These are phyloP conservation scores for Paspalum notatum DNA, from an alignment of 176 grass and related monocot genomes.

Conservation along the genomic window DNA sequence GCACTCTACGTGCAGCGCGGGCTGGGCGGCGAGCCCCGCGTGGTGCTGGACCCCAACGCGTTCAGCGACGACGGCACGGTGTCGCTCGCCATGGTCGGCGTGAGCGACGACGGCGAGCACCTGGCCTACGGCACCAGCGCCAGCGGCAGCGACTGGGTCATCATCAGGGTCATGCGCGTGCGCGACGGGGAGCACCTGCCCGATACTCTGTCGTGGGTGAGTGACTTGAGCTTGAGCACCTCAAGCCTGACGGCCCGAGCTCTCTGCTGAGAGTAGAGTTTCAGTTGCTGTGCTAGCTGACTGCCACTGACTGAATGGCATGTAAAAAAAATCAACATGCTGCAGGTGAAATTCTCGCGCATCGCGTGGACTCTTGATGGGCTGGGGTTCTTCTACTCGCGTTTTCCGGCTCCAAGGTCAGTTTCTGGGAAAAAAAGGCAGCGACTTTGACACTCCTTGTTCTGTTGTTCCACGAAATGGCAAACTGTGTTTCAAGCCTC, in stretches of 20 bases:
- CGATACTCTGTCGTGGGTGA: conserved; percentile 71
- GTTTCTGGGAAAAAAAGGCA: neutral
- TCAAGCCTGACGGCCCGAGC: neutral
- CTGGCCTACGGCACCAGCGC: conserved; percentile 84
- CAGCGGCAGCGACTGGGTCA: conserved; percentile 92
- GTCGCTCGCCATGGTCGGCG: conserved; percentile 63
- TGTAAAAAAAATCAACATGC: neutral
- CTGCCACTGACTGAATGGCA: neutral
- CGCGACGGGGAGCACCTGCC: conserved; percentile 46
- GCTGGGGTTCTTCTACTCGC: conserved; percentile 90
- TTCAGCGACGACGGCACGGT: conserved; percentile 89
- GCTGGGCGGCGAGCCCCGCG: conserved; percentile 51
- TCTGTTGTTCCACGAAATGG: neutral
- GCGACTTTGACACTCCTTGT: neutral
- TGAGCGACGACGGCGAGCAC: conserved; percentile 76
- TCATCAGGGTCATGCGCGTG: conserved; percentile 73
- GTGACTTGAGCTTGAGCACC: conserved; percentile 35
- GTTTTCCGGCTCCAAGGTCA: conserved; percentile 78
- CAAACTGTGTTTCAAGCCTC: conserved; percentile 8
- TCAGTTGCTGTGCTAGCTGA: no score
- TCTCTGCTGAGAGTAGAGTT: neutral
- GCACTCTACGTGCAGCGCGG: conserved; percentile 77
- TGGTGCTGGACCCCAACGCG: conserved; percentile 78
- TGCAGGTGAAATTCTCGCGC: conserved; percentile 87
- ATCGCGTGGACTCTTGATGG: conserved; percentile 80